These are phyloP conservation scores for Pyrenophora graminea DNA, from an alignment of 2,329 filamentous ascomycete species.

Conservation along the genomic window DNA sequence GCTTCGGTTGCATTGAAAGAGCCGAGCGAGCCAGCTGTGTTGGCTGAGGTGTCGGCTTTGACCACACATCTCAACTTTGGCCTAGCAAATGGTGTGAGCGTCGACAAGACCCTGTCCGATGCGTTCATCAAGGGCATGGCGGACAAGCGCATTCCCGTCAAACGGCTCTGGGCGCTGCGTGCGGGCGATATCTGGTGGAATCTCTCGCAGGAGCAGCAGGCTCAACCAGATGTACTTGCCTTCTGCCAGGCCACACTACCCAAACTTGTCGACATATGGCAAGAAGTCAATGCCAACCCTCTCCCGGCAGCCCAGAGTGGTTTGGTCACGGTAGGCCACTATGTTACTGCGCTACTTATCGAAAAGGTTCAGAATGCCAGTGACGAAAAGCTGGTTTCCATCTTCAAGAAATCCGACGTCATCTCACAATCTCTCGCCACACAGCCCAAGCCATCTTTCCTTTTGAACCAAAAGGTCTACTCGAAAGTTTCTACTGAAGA, in stretches of 20 bases:
- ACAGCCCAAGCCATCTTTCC: constrained; percentile 83
- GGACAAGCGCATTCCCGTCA: constrained; percentile 80
- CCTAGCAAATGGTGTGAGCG: constrained; percentile 62
- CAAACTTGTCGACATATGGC: constrained; percentile 71
- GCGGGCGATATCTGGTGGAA: constrained; percentile 72
- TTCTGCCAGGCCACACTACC: constrained; percentile 57
- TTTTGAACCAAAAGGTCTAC: constrained; percentile 84
- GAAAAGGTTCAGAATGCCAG: constrained; percentile 59
- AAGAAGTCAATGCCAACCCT: constrained; percentile 78
- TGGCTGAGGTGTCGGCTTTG: constrained; percentile 74
- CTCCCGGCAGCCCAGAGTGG: constrained; percentile 79
- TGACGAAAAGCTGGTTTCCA: constrained; percentile 59
- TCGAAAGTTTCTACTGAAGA: constrained; percentile 75
- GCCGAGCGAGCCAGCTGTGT: constrained; percentile 81
- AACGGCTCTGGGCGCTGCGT: constrained; percentile 79
- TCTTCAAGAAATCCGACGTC: constrained; percentile 66
- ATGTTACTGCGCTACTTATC: constrained; percentile 67
- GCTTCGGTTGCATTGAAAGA: constrained; percentile 77
- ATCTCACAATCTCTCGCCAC: constrained; percentile 67
- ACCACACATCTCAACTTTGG: constrained; percentile 66
- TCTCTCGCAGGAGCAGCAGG: constrained; percentile 54
- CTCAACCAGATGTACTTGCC: constrained; percentile 51
- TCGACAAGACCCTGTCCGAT: constrained; percentile 71
- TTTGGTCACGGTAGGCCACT: constrained; percentile 77
- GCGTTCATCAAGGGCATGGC: constrained; percentile 77